A percentile compares a stretch with the other conserved stretches of the same genome.
phyloP scores from a whole-genome alignment of 1,284 basidiomycete species.

The Ustilago curta region DNA sequence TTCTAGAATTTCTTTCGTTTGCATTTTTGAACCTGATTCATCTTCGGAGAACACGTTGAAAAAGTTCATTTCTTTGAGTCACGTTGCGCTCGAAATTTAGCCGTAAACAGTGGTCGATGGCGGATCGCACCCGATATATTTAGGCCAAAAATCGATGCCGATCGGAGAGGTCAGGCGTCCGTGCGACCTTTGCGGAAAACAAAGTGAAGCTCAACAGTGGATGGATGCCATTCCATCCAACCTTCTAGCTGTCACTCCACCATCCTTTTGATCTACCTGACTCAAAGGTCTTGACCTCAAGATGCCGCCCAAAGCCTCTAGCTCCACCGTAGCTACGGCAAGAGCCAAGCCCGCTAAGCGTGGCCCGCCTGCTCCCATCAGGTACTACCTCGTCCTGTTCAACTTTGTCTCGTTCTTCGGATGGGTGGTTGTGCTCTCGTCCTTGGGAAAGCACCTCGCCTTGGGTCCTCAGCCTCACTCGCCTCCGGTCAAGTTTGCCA shows the following conservation, averaged over 20 bases:
- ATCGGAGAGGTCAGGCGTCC: slow-evolving; percentile 11
- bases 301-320: slow-evolving; percentile 47
- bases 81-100: background rate
- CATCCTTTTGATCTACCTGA: background rate
- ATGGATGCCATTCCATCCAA: background rate
- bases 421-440: slow-evolving; percentile 58
- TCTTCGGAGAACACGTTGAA: background rate
- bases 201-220: background rate
- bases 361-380: slow-evolving; percentile 38
- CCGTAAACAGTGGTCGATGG: background rate
- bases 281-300: background rate
- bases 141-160: too few relatives aligned
- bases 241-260: background rate
- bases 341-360: slow-evolving; percentile 30
- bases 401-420: slow-evolving; percentile 64
- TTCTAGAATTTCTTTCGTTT: slow-evolving; percentile 2
- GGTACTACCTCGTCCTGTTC: slow-evolving; percentile 54
- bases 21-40: slow-evolving; percentile 1
- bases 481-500: slow-evolving; percentile 33
- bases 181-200: slow-evolving; percentile 16
- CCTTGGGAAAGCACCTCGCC: slow-evolving; percentile 59
- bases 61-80: background rate
- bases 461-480: slow-evolving; percentile 49
- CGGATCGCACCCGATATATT: too few relatives aligned
- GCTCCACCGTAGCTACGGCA: slow-evolving; percentile 18